These are phyloP conservation scores for Quercus engelmannii DNA, from an alignment of 306 rosid species.

Conservation along the genomic window DNA sequence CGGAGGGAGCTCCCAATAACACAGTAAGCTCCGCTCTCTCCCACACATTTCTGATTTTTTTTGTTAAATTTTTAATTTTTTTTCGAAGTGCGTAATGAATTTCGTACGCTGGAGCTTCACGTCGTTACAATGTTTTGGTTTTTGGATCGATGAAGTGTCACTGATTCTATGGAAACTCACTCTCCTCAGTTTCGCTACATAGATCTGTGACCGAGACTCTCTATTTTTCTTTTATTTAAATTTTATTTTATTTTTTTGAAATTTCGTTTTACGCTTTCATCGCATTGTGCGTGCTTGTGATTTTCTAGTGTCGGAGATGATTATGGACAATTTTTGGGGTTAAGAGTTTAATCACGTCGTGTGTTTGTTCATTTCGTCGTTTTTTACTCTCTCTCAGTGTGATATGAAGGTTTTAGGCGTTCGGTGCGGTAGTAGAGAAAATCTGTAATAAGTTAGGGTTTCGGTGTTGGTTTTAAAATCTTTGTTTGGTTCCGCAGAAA, in stretches of 20 bases:
- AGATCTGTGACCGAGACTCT: slow-evolving; percentile 32
- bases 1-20: slow-evolving; percentile 47
- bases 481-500: slow-evolving; percentile 2
- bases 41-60: not conserved
- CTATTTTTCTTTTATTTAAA: not conserved
- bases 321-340: not conserved
- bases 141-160: slow-evolving; percentile 4
- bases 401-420: not conserved
- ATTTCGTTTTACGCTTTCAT: not conserved
- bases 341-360: not conserved
- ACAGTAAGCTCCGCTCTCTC: slow-evolving; percentile 21
- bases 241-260: not conserved
- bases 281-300: not conserved
- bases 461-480: not conserved
- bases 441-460: not conserved
- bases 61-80: not conserved
- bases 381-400: not conserved
- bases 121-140: not conserved
- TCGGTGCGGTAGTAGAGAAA: not conserved
- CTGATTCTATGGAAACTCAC: slow-evolving; percentile 16
- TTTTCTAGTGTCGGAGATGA: not conserved
- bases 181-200: slow-evolving; percentile 11
- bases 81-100: not conserved
- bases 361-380: not conserved
- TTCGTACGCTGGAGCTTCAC: slow-evolving; percentile 2